Percentiles rank a stretch among this genome's conserved stretches.
These are phyloP conservation scores for Tylopilus balloui DNA, from an alignment of 768 basidiomycete species.

Conservation along the genomic window DNA sequence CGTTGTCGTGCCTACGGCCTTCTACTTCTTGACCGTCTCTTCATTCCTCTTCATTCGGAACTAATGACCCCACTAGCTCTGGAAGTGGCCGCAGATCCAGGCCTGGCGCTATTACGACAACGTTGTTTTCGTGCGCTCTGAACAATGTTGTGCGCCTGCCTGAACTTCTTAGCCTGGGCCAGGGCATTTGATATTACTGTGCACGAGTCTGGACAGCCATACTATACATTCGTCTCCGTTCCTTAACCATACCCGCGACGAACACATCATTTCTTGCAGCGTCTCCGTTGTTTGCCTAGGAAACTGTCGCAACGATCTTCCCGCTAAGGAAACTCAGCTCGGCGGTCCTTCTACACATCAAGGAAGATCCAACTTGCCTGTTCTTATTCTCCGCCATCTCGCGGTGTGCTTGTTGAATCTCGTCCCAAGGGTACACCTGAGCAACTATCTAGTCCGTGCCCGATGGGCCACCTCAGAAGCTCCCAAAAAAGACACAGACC, in stretches of 20 bases:
- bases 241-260: constrained; percentile 2
- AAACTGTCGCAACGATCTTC: constrained; percentile 30
- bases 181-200: neutral
- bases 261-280: constrained; percentile 1
- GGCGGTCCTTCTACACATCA: neutral
- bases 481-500: constrained; percentile 36
- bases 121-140: neutral
- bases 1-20: constrained; percentile 11
- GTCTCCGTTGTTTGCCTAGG: constrained; percentile 16
- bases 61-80: constrained; percentile 1
- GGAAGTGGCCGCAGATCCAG: neutral
- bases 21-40: neutral
- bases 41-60: constrained; percentile 2
- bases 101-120: neutral
- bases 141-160: neutral
- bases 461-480: constrained; percentile 12
- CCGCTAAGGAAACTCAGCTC: constrained; percentile 20
- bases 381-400: constrained; percentile 81
- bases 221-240: neutral
- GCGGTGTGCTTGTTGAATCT: constrained; percentile 74
- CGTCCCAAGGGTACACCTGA: constrained; percentile 75
- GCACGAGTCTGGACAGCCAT: neutral
- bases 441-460: constrained; percentile 8
- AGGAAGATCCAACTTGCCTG: constrained; percentile 28
- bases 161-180: neutral